Conservation (phyloP, 163 green algal species). For the Prototheca stagnorum region DNA sequence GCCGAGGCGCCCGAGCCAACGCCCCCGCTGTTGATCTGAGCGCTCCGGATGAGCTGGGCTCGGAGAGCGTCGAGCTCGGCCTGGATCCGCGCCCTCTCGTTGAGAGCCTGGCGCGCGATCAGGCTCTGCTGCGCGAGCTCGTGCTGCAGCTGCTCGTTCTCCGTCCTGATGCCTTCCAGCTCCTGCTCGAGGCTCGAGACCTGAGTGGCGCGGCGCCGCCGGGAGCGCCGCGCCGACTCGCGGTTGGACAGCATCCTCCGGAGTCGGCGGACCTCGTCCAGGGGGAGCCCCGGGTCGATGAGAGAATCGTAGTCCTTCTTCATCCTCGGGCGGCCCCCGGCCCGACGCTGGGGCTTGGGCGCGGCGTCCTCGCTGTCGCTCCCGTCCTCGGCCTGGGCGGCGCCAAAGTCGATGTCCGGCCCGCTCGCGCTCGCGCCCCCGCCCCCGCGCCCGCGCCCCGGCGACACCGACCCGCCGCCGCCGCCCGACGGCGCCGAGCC, state of each 20-base stretch:
- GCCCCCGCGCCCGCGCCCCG: too few relatives aligned
- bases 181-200: slow-evolving; percentile 43
- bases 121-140: slow-evolving; percentile 1
- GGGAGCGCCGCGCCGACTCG: slow-evolving; percentile 51
- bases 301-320: slow-evolving; percentile 12
- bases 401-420: too few relatives aligned
- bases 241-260: slow-evolving; percentile 67
- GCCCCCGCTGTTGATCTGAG: too few relatives aligned
- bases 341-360: neutral
- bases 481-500: too few relatives aligned
- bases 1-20: too few relatives aligned
- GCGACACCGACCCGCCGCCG: too few relatives aligned
- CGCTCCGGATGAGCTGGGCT: slow-evolving; percentile 1
- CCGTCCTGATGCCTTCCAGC: slow-evolving; percentile 7
- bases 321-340: slow-evolving; percentile 1
- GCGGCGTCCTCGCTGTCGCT: neutral
- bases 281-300: slow-evolving; percentile 16
- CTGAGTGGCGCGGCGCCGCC: slow-evolving; percentile 62
- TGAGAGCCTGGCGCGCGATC: slow-evolving; percentile 1
- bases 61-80: slow-evolving; percentile 4
- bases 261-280: slow-evolving; percentile 10
- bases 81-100: neutral
- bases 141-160: neutral
- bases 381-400: too few relatives aligned
- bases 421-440: too few relatives aligned